A percentile compares a stretch with the other conserved stretches of the same genome.
Evolutionary conservation across 257 asterid genomes (phyloP).

Genomic region (Solanum chmielewskii): DNA sequence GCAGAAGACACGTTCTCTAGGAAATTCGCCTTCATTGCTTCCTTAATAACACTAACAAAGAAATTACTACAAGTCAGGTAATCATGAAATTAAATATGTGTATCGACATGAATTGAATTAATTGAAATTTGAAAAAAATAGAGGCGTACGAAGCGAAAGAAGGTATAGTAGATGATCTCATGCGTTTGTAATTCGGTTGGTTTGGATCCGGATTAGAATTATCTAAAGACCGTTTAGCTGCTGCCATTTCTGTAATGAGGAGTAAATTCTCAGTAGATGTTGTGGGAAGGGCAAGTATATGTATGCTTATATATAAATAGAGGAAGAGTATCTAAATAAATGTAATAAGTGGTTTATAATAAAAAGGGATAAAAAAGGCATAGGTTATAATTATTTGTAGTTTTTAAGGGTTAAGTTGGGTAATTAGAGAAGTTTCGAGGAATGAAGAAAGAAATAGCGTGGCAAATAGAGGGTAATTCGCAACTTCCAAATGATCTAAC

Average conservation of each 20-base stretch:
- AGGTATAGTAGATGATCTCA: constrained; percentile 19
- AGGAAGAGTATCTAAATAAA: background rate
- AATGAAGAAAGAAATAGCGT: constrained; percentile 24
- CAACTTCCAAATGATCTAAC: background rate
- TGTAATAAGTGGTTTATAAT: background rate
- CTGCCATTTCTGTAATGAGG: constrained; percentile 28
- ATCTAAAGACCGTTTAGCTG: constrained; percentile 37
- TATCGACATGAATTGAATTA: background rate
- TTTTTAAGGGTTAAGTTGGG: background rate
- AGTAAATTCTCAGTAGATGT: background rate
- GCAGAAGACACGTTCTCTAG: constrained; percentile 42
- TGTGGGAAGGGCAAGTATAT: background rate
- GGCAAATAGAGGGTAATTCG: constrained; percentile 5
- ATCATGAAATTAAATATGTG: background rate
- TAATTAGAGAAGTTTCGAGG: constrained; percentile 33
- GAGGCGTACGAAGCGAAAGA: constrained; percentile 52
- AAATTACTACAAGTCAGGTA: background rate
- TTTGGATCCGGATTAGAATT: constrained; percentile 19
- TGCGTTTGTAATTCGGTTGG: constrained; percentile 34
- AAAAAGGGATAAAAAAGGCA: background rate
- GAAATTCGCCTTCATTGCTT: constrained; percentile 46
- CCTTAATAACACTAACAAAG: constrained; percentile 39
- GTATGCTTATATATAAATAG: background rate
- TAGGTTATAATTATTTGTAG: background rate
- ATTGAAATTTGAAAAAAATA: background rate